Evolutionary conservation across 2,329 filamentous ascomycete genomes (phyloP).

Genomic region (Colletotrichum sp.): DNA sequence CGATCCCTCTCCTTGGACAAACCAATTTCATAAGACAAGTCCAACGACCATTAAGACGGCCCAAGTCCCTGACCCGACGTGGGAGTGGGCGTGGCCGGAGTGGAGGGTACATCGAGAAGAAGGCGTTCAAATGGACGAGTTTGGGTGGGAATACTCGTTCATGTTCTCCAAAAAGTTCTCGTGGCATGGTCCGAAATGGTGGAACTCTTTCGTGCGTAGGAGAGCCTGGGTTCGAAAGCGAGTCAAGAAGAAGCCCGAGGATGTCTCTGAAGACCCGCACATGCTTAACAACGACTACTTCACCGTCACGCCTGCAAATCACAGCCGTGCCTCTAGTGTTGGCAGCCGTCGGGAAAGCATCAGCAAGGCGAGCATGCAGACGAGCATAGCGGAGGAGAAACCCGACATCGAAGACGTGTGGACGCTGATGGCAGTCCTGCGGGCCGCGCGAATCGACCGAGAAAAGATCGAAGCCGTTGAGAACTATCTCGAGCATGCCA

Average conservation of each 20-base stretch:
- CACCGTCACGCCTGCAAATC: conserved; percentile 65
- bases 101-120: conserved; percentile 75
- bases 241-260: conserved; percentile 61
- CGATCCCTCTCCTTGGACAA: conserved; percentile 89
- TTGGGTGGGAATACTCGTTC: conserved; percentile 97
- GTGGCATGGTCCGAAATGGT: conserved; percentile 94
- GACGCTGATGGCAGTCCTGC: conserved; percentile 72
- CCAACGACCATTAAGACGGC: conserved; percentile 79
- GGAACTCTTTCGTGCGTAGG: conserved; percentile 91
- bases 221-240: conserved; percentile 87
- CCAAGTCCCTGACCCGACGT: conserved; percentile 91
- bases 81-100: conserved; percentile 83
- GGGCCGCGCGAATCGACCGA: conserved; percentile 78
- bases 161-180: conserved; percentile 76
- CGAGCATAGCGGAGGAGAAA: conserved; percentile 16
- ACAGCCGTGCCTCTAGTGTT: conserved; percentile 28
- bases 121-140: conserved; percentile 73
- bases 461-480: conserved; percentile 88
- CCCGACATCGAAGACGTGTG: conserved; percentile 64
- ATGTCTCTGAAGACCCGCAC: conserved; percentile 60
- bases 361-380: conserved; percentile 42
- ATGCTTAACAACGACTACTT: conserved; percentile 82
- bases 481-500: conserved; percentile 79
- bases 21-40: conserved; percentile 64
- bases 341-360: conserved; percentile 36